Conservation (phyloP, 2,329 filamentous ascomycete genomes). For the Exophiala spinifera region DNA sequence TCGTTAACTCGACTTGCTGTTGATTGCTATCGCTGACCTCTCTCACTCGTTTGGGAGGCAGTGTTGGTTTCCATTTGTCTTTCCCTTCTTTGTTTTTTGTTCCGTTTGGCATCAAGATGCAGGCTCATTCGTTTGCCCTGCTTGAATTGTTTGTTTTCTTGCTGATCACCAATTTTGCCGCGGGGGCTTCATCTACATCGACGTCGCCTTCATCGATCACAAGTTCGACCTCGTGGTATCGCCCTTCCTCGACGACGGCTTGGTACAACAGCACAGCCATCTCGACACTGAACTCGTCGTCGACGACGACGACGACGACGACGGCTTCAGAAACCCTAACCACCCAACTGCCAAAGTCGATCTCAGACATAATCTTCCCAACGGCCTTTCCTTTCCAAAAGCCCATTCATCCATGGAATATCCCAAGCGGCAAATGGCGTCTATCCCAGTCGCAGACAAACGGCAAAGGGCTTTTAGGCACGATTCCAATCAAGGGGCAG, state of each 20-base stretch:
- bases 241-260: not conserved
- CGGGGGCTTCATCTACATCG: not conserved
- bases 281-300: not conserved
- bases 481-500: not conserved
- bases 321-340: not conserved
- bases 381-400: constrained; percentile 2
- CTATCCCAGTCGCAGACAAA: constrained; percentile 10
- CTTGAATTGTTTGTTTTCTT: constrained; percentile 10
- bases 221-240: not conserved
- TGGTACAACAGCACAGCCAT: not conserved
- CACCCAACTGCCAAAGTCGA: constrained; percentile 4
- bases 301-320: not conserved
- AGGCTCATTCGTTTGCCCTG: constrained; percentile 5
- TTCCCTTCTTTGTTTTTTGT: not conserved
- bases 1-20: not conserved
- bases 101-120: constrained; percentile 2
- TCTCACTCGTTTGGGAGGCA: constrained; percentile 8
- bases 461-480: constrained; percentile 5
- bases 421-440: constrained; percentile 8
- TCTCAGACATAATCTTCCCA: constrained; percentile 11
- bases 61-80: not conserved
- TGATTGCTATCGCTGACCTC: constrained; percentile 6
- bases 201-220: not conserved
- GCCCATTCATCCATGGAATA: constrained; percentile 3
- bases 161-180: constrained; percentile 1